phyloP scores from a whole-genome alignment of 352 stramenopile species.

The Phytophthora hybrid region DNA sequence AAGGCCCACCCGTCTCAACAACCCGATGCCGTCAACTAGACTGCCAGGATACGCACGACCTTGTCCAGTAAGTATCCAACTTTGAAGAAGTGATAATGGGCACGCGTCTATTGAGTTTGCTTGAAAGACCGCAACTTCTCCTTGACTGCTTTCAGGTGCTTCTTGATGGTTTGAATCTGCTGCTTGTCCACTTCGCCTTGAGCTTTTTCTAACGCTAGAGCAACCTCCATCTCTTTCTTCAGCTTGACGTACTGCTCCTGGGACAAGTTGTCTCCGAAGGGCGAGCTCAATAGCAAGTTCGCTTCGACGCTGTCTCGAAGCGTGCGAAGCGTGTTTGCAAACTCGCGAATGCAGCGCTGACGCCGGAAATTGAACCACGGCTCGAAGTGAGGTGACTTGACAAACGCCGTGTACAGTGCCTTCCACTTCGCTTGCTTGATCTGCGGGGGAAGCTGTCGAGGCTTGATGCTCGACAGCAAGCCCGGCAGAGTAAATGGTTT shows the following conservation, averaged over 20 bases:
- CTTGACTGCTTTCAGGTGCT: constrained; percentile 57
- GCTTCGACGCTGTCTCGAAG: constrained; percentile 59
- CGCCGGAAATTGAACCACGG: constrained; percentile 82
- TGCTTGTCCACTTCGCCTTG: constrained; percentile 44
- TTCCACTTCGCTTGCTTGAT: constrained; percentile 79
- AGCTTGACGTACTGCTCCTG: constrained; percentile 55
- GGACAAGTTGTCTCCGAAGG: constrained; percentile 54
- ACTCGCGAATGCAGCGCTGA: constrained; percentile 73
- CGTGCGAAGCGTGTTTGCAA: constrained; percentile 61
- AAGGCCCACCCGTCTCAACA: constrained; percentile 82
- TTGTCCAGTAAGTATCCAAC: too few relatives aligned
- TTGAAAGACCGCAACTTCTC: constrained; percentile 46
- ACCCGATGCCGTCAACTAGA: constrained; percentile 60
- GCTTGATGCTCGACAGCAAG: constrained; percentile 70
- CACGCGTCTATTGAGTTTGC: constrained; percentile 30
- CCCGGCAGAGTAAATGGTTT: constrained; percentile 70
- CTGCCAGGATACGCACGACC: background rate
- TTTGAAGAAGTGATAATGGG: constrained; percentile 11
- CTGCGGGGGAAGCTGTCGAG: constrained; percentile 58
- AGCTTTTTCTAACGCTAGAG: constrained; percentile 47
- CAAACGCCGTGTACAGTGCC: constrained; percentile 74
- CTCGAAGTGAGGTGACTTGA: constrained; percentile 75
- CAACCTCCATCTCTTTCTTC: constrained; percentile 57
- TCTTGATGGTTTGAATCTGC: constrained; percentile 58
- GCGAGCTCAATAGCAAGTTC: constrained; percentile 47